Percentiles rank a stretch among this genome's conserved stretches.
phyloP scores from a whole-genome alignment of 345 rosid genomes.

The Turnera subulata region DNA sequence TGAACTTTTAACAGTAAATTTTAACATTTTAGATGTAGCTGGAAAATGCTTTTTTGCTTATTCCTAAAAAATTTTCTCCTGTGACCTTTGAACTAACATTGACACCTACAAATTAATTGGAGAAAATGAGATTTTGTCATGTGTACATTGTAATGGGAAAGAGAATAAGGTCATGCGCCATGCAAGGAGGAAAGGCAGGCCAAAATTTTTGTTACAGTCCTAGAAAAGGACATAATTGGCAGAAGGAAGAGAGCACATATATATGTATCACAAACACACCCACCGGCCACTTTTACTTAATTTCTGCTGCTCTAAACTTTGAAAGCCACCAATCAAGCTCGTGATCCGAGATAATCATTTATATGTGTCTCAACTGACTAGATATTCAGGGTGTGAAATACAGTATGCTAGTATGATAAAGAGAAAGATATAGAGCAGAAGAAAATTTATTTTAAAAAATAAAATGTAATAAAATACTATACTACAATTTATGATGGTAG shows the following conservation, averaged over 20 bases:
- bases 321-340: constrained; percentile 34
- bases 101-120: too few species aligned
- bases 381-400: background rate
- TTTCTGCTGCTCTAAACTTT: constrained; percentile 15
- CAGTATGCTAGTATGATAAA: too few species aligned
- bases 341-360: constrained; percentile 36
- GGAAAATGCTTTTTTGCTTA: too few species aligned
- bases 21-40: too few species aligned
- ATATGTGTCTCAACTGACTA: background rate
- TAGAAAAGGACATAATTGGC: background rate
- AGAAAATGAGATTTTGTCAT: background rate
- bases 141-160: background rate
- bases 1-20: too few species aligned
- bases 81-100: too few species aligned
- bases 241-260: background rate
- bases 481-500: background rate
- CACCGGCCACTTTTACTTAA: background rate
- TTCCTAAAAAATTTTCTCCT: too few species aligned
- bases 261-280: too few species aligned
- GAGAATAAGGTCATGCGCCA: background rate
- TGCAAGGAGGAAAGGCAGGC: too few species aligned
- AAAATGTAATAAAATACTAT: background rate
- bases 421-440: too few species aligned
- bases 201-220: background rate
- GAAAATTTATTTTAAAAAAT: too few species aligned